Percentiles rank a stretch among this genome's conserved stretches.
These are phyloP conservation scores for Poronia punctata DNA, from an alignment of 495 filamentous ascomycete species.

Conservation along the genomic window DNA sequence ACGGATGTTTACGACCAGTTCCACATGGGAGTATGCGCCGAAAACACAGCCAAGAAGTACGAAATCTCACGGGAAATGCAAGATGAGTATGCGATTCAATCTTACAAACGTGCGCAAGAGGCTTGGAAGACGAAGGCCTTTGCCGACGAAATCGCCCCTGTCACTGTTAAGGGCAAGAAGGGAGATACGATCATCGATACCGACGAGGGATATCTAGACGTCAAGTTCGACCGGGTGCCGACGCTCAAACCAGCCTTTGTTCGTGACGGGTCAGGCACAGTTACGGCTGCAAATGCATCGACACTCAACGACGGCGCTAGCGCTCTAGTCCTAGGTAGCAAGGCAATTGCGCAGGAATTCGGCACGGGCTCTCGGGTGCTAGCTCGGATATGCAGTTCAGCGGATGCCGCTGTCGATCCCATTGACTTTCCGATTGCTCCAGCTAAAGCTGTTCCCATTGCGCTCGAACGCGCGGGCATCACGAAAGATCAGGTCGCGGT, in stretches of 20 bases:
- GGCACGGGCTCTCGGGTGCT: conserved; percentile 67
- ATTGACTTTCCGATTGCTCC: conserved; percentile 95
- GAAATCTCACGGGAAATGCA: conserved; percentile 74
- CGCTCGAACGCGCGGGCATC: conserved; percentile 82
- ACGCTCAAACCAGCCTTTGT: conserved; percentile 88
- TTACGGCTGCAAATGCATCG: conserved; percentile 89
- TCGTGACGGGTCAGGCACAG: conserved; percentile 73
- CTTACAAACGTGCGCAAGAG: conserved; percentile 78
- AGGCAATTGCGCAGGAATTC: conserved; percentile 67
- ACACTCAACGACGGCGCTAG: conserved; percentile 92
- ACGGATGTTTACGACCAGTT: conserved; percentile 96
- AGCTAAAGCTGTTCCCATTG: conserved; percentile 83
- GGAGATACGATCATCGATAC: conserved; percentile 69
- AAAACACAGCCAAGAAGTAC: conserved; percentile 86
- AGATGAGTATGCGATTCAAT: conserved; percentile 82
- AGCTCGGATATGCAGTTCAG: conserved; percentile 74
- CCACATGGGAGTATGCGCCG: conserved; percentile 98
- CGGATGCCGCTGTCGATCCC: conserved; percentile 87
- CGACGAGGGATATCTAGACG: conserved; percentile 81
- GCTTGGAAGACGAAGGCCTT: conserved; percentile 81
- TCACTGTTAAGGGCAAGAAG: conserved; percentile 77
- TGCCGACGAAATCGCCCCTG: conserved; percentile 77
- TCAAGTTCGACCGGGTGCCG: conserved; percentile 77
- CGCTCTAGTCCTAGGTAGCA: conserved; percentile 78
- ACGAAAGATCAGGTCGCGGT: conserved; percentile 80